Evolutionary conservation across 306 rosid species (phyloP).

Genomic region (Trichosanthes truncata): DNA sequence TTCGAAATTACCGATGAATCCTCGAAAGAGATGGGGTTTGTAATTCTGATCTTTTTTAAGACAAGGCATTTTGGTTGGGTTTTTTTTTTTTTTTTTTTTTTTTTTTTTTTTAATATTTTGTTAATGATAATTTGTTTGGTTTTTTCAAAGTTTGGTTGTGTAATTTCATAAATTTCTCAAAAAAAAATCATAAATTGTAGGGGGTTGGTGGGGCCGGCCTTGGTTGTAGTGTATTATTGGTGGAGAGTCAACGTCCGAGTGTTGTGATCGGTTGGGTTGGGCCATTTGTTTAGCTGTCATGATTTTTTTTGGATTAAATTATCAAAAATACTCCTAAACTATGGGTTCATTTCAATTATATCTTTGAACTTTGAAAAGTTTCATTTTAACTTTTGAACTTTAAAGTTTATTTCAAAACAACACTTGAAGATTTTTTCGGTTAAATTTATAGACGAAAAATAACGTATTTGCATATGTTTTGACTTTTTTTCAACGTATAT

Average conservation of each 20-base stretch:
- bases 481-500: too few species aligned
- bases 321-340: too few species aligned
- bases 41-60: background rate
- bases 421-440: too few species aligned
- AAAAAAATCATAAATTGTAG: too few species aligned
- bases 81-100: too few species aligned
- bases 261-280: conserved; percentile 22
- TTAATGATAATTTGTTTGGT: background rate
- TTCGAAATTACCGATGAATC: background rate
- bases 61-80: background rate
- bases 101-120: background rate
- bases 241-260: conserved; percentile 16
- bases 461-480: too few species aligned
- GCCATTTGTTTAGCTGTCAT: conserved; percentile 31
- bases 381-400: too few species aligned
- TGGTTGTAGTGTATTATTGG: conserved; percentile 31
- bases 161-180: background rate
- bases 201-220: conserved; percentile 8
- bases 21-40: background rate
- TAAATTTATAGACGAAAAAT: too few species aligned
- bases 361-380: too few species aligned
- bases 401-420: too few species aligned
- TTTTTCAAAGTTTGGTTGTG: background rate
- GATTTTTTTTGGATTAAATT: too few species aligned
- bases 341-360: too few species aligned